A percentile compares a stretch with the other conserved stretches of the same genome.
Evolutionary conservation across 208 protist genomes (phyloP).

Genomic region (Trypanosoma rangeli): DNA sequence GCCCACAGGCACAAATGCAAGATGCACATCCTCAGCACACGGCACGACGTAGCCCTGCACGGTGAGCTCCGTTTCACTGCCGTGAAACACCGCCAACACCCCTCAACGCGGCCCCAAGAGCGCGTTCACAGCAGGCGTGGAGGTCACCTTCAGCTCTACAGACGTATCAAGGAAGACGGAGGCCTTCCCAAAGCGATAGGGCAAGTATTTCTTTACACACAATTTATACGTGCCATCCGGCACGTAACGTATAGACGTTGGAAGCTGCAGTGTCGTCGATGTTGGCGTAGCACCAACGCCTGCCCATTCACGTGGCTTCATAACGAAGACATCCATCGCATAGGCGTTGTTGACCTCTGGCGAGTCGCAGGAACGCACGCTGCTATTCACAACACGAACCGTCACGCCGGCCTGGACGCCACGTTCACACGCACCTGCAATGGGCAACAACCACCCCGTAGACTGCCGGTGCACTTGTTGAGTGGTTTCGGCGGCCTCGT

Average conservation of each 20-base stretch:
- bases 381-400: conserved; percentile 44
- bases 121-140: conserved; percentile 22
- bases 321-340: conserved; percentile 23
- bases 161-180: conserved; percentile 28
- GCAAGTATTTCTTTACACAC: conserved; percentile 40
- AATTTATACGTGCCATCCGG: conserved; percentile 45
- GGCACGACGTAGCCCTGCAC: conserved; percentile 53
- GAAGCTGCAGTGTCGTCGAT: conserved; percentile 30
- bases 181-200: conserved; percentile 4
- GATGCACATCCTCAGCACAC: conserved; percentile 35
- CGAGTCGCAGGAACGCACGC: conserved; percentile 26
- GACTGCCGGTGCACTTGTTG: conserved; percentile 33
- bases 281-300: background rate
- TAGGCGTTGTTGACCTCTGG: conserved; percentile 22
- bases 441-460: conserved; percentile 34
- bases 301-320: conserved; percentile 26
- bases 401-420: conserved; percentile 43
- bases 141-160: conserved; percentile 27
- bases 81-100: conserved; percentile 40
- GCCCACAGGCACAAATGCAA: conserved; percentile 38
- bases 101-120: conserved; percentile 20
- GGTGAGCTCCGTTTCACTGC: conserved; percentile 38
- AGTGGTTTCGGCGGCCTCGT: conserved; percentile 11
- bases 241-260: conserved; percentile 37
- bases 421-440: conserved; percentile 34